These are phyloP conservation scores for Diaporthe longicolla DNA, from an alignment of 2,329 filamentous ascomycete species.

Conservation along the genomic window DNA sequence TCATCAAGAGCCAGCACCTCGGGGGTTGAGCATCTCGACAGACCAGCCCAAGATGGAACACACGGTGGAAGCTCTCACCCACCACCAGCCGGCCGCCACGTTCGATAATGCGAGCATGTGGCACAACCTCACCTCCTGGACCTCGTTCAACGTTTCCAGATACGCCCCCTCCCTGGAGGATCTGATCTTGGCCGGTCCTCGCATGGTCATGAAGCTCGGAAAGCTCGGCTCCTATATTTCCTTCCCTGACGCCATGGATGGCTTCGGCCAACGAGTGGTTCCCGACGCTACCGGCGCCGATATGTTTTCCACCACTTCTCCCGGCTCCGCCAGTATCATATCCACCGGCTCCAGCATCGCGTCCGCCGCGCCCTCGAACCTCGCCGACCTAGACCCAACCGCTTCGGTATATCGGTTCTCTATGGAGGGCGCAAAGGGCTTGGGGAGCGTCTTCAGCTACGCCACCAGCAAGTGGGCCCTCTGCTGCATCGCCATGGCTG, in stretches of 20 bases:
- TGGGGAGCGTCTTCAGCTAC: constrained; percentile 92
- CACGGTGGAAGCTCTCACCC: constrained; percentile 34
- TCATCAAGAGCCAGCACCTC: constrained; percentile 19
- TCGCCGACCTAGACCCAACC: constrained; percentile 57
- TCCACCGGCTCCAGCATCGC: constrained; percentile 60
- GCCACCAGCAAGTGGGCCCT: constrained; percentile 93
- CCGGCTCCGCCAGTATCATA: constrained; percentile 66
- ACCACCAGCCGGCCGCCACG: constrained; percentile 45
- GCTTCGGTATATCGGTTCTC: constrained; percentile 64
- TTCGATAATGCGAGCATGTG: constrained; percentile 62
- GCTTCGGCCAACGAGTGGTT: constrained; percentile 71
- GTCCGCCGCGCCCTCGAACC: constrained; percentile 58
- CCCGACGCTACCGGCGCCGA: constrained; percentile 69
- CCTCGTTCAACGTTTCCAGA: constrained; percentile 68
- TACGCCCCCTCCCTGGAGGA: constrained; percentile 77
- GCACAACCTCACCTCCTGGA: constrained; percentile 70
- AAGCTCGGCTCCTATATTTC: constrained; percentile 75
- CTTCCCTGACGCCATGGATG: constrained; percentile 72
- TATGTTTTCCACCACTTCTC: constrained; percentile 52
- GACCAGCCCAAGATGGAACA: constrained; percentile 40
- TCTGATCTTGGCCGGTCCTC: constrained; percentile 77
- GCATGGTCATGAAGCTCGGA: constrained; percentile 78
- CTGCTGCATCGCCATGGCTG: constrained; percentile 86
- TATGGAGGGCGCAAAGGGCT: constrained; percentile 74
- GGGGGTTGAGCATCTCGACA: constrained; percentile 10